These are phyloP conservation scores for Sideroxylon spinosum DNA, from an alignment of 179 eudicot genomes.

Conservation along the genomic window DNA sequence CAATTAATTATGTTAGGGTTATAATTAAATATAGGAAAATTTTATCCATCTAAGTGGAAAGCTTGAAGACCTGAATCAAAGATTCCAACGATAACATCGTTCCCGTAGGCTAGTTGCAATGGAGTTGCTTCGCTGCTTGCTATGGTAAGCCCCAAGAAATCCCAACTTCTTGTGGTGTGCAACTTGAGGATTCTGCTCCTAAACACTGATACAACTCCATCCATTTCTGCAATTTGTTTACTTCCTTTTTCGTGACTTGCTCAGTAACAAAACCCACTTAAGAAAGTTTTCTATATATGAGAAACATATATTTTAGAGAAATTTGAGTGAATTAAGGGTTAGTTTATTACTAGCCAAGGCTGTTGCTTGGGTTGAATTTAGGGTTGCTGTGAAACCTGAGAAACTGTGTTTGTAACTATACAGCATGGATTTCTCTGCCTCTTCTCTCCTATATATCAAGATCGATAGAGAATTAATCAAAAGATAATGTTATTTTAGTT, in stretches of 20 bases:
- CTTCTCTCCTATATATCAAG: slow-evolving; percentile 35
- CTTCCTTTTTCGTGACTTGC: neutral
- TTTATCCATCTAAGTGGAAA: neutral
- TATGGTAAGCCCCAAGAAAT: slow-evolving; percentile 54
- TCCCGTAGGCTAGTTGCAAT: slow-evolving; percentile 35
- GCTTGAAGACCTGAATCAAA: slow-evolving; percentile 39
- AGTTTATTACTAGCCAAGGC: slow-evolving; percentile 32
- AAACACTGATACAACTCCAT: slow-evolving; percentile 60
- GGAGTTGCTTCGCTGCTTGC: slow-evolving; percentile 25
- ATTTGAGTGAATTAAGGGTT: neutral
- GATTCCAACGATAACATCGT: slow-evolving; percentile 41
- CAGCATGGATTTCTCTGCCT: slow-evolving; percentile 43
- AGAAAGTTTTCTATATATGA: neutral
- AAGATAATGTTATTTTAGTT: neutral
- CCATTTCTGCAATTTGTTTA: slow-evolving; percentile 28
- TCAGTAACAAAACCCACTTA: neutral
- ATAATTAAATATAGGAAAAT: neutral
- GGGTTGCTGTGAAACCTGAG: slow-evolving; percentile 59
- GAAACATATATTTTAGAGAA: neutral
- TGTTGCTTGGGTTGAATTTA: slow-evolving; percentile 52
- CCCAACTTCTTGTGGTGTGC: slow-evolving; percentile 85
- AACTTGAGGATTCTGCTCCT: slow-evolving; percentile 43
- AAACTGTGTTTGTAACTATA: slow-evolving; percentile 66
- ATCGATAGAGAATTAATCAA: no score
- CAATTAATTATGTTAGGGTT: neutral